Conservation (phyloP, 805 yeast species). For the Sugiyamaella floridensis region DNA sequence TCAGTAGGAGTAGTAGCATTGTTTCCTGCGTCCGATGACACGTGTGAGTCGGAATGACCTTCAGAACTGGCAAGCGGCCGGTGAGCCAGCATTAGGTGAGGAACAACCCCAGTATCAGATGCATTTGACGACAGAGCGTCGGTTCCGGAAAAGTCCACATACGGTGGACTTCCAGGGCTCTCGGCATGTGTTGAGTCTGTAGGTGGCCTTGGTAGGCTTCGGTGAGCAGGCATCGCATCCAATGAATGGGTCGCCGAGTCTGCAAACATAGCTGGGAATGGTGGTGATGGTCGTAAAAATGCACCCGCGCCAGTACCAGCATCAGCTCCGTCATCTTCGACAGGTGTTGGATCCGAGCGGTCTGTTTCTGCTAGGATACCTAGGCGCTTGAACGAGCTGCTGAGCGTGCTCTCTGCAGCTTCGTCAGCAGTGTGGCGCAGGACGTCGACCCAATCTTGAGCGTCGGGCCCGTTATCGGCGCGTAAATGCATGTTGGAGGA, state of each 20-base stretch:
- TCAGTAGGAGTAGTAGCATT: background rate
- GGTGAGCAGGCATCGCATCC: background rate
- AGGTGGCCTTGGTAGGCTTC: background rate
- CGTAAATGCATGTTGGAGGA: constrained; percentile 24
- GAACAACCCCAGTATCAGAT: constrained; percentile 4
- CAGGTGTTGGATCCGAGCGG: background rate
- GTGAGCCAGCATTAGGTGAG: constrained; percentile 4
- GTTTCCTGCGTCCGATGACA: constrained; percentile 10
- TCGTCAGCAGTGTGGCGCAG: constrained; percentile 22
- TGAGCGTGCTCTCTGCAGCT: constrained; percentile 14
- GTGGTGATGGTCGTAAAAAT: too few species aligned
- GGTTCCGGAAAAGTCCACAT: constrained; percentile 14
- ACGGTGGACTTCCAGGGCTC: constrained; percentile 2
- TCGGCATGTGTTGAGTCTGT: background rate
- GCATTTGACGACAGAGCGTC: constrained; percentile 14
- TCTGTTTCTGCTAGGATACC: constrained; percentile 1
- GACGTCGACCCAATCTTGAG: constrained; percentile 28
- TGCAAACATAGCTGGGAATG: background rate
- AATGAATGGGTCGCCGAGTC: background rate
- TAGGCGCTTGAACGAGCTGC: constrained; percentile 13
- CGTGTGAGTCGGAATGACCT: background rate
- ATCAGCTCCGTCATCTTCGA: background rate
- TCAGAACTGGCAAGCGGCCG: constrained; percentile 2
- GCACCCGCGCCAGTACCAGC: background rate
- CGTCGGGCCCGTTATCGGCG: constrained; percentile 24